These are phyloP conservation scores for Euphorbia pulcherrima DNA, from an alignment of 345 rosid species.

Conservation along the genomic window DNA sequence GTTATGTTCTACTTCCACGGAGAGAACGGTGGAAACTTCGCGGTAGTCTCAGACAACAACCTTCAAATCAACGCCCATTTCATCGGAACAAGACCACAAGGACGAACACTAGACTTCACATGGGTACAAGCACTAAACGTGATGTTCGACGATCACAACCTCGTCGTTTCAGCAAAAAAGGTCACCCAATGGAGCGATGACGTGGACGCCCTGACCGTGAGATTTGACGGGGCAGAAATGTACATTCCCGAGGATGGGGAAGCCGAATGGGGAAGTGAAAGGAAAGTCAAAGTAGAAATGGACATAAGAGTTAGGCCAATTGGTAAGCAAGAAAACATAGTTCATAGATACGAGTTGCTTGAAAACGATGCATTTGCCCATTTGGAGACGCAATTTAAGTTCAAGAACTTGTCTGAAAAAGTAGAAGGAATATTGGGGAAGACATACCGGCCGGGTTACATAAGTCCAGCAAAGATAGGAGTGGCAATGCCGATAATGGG, in stretches of 20 bases:
- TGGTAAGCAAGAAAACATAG: slow-evolving; percentile 56
- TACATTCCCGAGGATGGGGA: slow-evolving; percentile 37
- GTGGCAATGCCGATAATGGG: slow-evolving; percentile 84
- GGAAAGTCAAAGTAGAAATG: slow-evolving; percentile 35
- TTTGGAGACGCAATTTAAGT: slow-evolving; percentile 74
- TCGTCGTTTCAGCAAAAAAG: slow-evolving; percentile 50
- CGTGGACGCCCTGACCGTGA: slow-evolving; percentile 42
- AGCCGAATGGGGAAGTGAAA: slow-evolving; percentile 43
- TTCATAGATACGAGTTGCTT: slow-evolving; percentile 68
- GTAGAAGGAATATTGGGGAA: slow-evolving; percentile 81
- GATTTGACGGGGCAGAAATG: slow-evolving; percentile 41
- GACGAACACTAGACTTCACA: slow-evolving; percentile 60
- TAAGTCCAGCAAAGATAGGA: slow-evolving; percentile 63
- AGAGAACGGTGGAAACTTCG: slow-evolving; percentile 56
- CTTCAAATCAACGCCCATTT: slow-evolving; percentile 70
- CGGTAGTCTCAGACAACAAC: slow-evolving; percentile 55
- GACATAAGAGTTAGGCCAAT: slow-evolving; percentile 54
- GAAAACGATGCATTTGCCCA: slow-evolving; percentile 64
- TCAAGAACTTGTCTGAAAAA: slow-evolving; percentile 42
- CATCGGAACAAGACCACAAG: slow-evolving; percentile 51
- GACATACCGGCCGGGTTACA: slow-evolving; percentile 60
- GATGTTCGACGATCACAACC: slow-evolving; percentile 51
- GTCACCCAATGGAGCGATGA: slow-evolving; percentile 44
- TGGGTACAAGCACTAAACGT: slow-evolving; percentile 71
- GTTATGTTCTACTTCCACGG: slow-evolving; percentile 82